Base-by-base conservation (phyloP, 352 stramenopile species). In the Globisporangium camurandrum region DNA sequence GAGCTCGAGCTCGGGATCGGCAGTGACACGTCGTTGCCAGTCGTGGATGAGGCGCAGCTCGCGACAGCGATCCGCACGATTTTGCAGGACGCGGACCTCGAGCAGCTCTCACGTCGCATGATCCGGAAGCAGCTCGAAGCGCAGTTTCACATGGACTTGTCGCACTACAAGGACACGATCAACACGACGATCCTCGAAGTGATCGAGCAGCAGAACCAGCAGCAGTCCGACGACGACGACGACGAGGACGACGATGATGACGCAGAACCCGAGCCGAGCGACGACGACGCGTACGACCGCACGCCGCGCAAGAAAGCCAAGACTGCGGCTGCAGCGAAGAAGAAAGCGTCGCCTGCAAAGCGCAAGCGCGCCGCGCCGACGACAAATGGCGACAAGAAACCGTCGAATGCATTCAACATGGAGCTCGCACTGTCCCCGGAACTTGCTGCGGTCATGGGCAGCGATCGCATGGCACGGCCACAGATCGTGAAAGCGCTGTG, bases 401-500 rank as follows among this genome's bases (percentile, higher is more conserved):
- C 58, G 52, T 64, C 54, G 42, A 72, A 79, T 51, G 80, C 71
- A n/a, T 94, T 94, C 54, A 87, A 89, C 51, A 73, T 78, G 45
- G 57, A 86, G 59, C 62, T 93, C 37, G 69, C 70, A 33, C 55
- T 95, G 38, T 91, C 77, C 5, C 84, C 84, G 0, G 83, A 89
- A 49, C 73, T 96, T 3, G 79, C 75, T 19, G 54, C 59, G 19
- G 76, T 98, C n/a, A 75, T 96, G 1, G 78, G 88, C 28, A 72
- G 74, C 0, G 80, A 93, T 3, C 67, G 72, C 34, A 94, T 95
- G 81, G 84, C 89, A 2, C 72, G 94, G 2, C 90, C 91, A 8
- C 87, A 98, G 53, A 84, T 98, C 33, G 90, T 98, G 30, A 98
- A 98, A 60, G 66, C 70, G n/a, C 51, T 98, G 2, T 98, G 95